These are phyloP conservation scores for Suillus discolor DNA, from an alignment of 768 basidiomycete genomes.

Conservation along the genomic window DNA sequence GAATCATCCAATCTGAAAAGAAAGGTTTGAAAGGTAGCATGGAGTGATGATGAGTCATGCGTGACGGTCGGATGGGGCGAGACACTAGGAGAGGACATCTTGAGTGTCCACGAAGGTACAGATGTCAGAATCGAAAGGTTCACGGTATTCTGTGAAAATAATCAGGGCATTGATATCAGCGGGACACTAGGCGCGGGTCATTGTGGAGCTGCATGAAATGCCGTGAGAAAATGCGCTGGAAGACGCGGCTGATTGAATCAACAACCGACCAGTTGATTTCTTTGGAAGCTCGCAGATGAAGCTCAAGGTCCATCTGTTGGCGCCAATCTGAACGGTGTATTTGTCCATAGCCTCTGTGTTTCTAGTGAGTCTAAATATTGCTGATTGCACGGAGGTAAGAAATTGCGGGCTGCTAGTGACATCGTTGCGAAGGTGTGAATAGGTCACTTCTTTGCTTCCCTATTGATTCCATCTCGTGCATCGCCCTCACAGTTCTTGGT, in stretches of 20 bases:
- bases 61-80: slow-evolving; percentile 33
- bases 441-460: not conserved
- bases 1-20: slow-evolving; percentile 48
- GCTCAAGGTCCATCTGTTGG: slow-evolving; percentile 58
- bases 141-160: slow-evolving; percentile 12
- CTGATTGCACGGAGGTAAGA: not conserved
- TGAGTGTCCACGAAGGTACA: slow-evolving; percentile 14
- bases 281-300: slow-evolving; percentile 45
- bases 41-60: slow-evolving; percentile 44
- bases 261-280: slow-evolving; percentile 55
- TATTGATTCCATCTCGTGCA: slow-evolving; percentile 27
- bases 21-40: slow-evolving; percentile 36
- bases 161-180: slow-evolving; percentile 37
- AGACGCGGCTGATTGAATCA: slow-evolving; percentile 48
- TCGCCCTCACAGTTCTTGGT: slow-evolving; percentile 27
- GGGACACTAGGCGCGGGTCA: slow-evolving; percentile 24
- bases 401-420: not conserved
- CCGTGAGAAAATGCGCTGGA: slow-evolving; percentile 41
- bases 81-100: not conserved
- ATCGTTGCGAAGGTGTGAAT: not conserved
- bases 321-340: slow-evolving; percentile 44
- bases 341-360: not conserved
- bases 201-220: slow-evolving; percentile 23
- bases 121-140: slow-evolving; percentile 20
- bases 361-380: not conserved